Conservation (phyloP, 2,329 filamentous ascomycete species). For the Colletotrichum tamarilloi region DNA sequence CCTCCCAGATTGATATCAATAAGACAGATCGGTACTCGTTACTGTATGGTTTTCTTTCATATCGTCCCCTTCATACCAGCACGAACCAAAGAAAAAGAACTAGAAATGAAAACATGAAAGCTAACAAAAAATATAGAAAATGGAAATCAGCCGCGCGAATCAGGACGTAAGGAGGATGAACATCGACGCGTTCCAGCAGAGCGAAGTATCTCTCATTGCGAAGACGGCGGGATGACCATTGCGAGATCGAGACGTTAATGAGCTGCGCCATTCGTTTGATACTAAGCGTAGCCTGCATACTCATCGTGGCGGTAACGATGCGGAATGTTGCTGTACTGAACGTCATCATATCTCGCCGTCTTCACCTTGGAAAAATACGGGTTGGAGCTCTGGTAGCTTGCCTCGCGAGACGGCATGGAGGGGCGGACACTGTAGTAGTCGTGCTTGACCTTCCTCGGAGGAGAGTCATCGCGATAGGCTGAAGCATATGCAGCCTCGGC, state of each 20-base stretch:
- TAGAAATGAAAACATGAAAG: slow-evolving; percentile 6
- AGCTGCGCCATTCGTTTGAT: neutral
- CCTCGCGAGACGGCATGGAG: slow-evolving; percentile 44
- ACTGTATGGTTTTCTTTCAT: slow-evolving; percentile 34
- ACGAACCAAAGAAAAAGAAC: slow-evolving; percentile 30
- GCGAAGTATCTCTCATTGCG: slow-evolving; percentile 15
- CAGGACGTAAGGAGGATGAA: neutral
- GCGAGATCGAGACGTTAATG: neutral
- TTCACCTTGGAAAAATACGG: slow-evolving; percentile 45
- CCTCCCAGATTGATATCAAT: slow-evolving; percentile 33
- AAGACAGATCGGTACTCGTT: slow-evolving; percentile 36
- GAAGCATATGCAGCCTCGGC: slow-evolving; percentile 35
- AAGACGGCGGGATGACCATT: neutral
- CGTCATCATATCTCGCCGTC: slow-evolving; percentile 46
- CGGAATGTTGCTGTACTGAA: slow-evolving; percentile 45
- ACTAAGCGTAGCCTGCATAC: neutral
- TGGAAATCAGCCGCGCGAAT: neutral
- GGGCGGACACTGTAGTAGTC: slow-evolving; percentile 40
- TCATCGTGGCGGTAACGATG: slow-evolving; percentile 42
- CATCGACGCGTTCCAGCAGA: slow-evolving; percentile 24
- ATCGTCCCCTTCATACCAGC: slow-evolving; percentile 27
- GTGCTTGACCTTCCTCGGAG: slow-evolving; percentile 17
- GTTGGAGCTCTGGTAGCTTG: slow-evolving; percentile 43
- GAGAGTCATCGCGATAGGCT: slow-evolving; percentile 39
- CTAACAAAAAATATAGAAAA: neutral